Conservation (phyloP, 2,329 filamentous ascomycete species). For the Sphaceloma murrayae region DNA sequence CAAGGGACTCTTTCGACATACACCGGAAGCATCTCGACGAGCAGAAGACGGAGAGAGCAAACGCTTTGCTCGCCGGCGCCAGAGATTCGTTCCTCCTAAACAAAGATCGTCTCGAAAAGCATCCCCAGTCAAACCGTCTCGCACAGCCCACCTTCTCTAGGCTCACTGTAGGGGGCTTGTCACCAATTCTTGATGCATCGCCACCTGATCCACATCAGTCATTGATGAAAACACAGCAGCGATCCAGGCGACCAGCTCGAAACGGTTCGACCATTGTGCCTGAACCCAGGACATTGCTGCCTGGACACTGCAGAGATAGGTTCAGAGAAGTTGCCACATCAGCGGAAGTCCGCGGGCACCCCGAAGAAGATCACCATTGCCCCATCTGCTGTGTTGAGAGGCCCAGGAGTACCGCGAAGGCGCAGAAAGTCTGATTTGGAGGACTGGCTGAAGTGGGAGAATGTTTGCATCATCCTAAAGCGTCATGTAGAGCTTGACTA, state of each 20-base stretch:
- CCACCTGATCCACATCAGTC: slow-evolving; percentile 22
- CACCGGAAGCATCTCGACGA: slow-evolving; percentile 21
- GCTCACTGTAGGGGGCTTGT: slow-evolving; percentile 21
- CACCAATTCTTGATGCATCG: slow-evolving; percentile 25
- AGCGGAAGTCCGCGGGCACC: slow-evolving; percentile 19
- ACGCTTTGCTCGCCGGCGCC: slow-evolving; percentile 21
- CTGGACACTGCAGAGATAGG: no score
- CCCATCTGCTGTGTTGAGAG: slow-evolving; percentile 23
- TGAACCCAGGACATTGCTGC: slow-evolving; percentile 32
- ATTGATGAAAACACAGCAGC: background rate
- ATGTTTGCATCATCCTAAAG: no score
- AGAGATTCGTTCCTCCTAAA: slow-evolving; percentile 25
- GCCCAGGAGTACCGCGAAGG: slow-evolving; percentile 18
- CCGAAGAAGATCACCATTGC: slow-evolving; percentile 23
- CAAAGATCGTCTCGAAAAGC: slow-evolving; percentile 23
- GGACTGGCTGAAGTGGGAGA: slow-evolving; percentile 21
- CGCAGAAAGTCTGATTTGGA: no score
- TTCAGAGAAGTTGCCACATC: slow-evolving; percentile 38
- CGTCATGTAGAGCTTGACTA: background rate
- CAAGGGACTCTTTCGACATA: slow-evolving; percentile 26
- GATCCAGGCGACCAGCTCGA: background rate
- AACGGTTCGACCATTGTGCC: slow-evolving; percentile 9
- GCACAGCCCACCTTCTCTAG: slow-evolving; percentile 19
- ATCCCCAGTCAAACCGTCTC: slow-evolving; percentile 17
- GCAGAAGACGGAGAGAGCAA: slow-evolving; percentile 19